Conservation (phyloP, 2,329 filamentous ascomycete genomes). For the Lecanicillium sp. region DNA sequence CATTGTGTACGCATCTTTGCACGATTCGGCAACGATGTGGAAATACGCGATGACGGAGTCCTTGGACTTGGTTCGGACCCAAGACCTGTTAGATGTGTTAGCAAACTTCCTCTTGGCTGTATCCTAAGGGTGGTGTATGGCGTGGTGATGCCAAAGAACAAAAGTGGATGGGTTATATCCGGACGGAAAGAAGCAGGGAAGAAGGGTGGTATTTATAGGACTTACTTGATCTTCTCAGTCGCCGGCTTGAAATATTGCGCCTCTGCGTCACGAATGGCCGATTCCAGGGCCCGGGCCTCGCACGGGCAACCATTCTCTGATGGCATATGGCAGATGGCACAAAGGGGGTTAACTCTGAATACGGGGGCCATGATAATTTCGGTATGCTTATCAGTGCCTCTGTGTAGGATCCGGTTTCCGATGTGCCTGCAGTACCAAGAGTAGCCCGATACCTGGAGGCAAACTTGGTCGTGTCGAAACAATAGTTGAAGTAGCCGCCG, state of each 20-base stretch:
- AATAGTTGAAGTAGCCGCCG: too few relatives aligned
- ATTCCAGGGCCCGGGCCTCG: slow-evolving; percentile 58
- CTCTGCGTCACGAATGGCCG: slow-evolving; percentile 58
- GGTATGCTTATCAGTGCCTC: too few relatives aligned
- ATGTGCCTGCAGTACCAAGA: too few relatives aligned
- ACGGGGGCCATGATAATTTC: slow-evolving; percentile 20
- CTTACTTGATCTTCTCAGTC: slow-evolving; percentile 59
- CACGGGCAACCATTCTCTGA: slow-evolving; percentile 56
- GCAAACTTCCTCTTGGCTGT: too few relatives aligned
- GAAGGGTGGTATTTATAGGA: too few relatives aligned
- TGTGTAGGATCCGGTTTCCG: too few relatives aligned
- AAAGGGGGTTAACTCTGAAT: slow-evolving; percentile 24
- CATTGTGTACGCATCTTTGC: slow-evolving; percentile 50
- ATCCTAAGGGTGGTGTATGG: background rate
- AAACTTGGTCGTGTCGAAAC: too few relatives aligned
- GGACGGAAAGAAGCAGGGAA: background rate
- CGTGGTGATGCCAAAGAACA: slow-evolving; percentile 14
- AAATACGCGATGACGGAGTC: slow-evolving; percentile 65
- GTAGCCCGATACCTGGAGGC: too few relatives aligned
- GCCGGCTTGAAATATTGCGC: slow-evolving; percentile 56
- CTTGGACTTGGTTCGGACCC: slow-evolving; percentile 60
- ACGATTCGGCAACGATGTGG: slow-evolving; percentile 52
- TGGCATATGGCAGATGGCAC: slow-evolving; percentile 59
- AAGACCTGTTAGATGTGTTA: slow-evolving; percentile 38
- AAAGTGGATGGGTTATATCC: background rate